Conservation (phyloP, 768 basidiomycete species). For the Pisolithus sp. region DNA sequence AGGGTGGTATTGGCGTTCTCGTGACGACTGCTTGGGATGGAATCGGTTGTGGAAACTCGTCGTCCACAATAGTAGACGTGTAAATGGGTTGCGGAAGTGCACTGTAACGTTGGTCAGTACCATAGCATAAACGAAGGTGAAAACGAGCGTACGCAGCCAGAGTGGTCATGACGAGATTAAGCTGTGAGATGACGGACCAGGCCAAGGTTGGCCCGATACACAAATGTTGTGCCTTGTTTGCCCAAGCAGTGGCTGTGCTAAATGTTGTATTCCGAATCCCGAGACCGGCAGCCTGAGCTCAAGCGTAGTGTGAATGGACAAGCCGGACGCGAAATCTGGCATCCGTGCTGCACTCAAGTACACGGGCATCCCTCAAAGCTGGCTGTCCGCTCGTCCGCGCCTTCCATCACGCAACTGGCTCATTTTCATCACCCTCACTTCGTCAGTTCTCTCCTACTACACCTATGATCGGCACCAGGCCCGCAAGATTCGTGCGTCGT, state of each 20-base stretch:
- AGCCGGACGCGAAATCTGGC: slow-evolving; percentile 38
- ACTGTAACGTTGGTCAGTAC: slow-evolving; percentile 32
- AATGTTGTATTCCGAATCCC: slow-evolving; percentile 16
- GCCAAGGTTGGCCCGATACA: slow-evolving; percentile 2
- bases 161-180: slow-evolving; percentile 44
- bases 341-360: slow-evolving; percentile 57
- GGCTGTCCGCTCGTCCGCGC: slow-evolving; percentile 78
- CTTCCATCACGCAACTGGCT: slow-evolving; percentile 92
- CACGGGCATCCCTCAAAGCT: slow-evolving; percentile 65
- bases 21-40: slow-evolving; percentile 39
- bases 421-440: slow-evolving; percentile 79
- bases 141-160: slow-evolving; percentile 62
- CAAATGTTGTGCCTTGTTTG: slow-evolving; percentile 18
- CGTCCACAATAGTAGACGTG: slow-evolving; percentile 46
- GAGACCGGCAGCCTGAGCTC: slow-evolving; percentile 1
- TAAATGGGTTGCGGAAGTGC: slow-evolving; percentile 63
- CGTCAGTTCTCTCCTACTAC: slow-evolving; percentile 65
- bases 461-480: slow-evolving; percentile 84
- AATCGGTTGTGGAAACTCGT: slow-evolving; percentile 36
- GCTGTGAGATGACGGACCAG: slow-evolving; percentile 19
- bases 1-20: slow-evolving; percentile 63
- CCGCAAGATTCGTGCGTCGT: slow-evolving; percentile 67
- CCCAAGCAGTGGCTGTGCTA: slow-evolving; percentile 15
- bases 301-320: neutral
- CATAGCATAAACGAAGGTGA: neutral